phyloP scores from a whole-genome alignment of 768 basidiomycete genomes.

The Auricularia auricula-judae region DNA sequence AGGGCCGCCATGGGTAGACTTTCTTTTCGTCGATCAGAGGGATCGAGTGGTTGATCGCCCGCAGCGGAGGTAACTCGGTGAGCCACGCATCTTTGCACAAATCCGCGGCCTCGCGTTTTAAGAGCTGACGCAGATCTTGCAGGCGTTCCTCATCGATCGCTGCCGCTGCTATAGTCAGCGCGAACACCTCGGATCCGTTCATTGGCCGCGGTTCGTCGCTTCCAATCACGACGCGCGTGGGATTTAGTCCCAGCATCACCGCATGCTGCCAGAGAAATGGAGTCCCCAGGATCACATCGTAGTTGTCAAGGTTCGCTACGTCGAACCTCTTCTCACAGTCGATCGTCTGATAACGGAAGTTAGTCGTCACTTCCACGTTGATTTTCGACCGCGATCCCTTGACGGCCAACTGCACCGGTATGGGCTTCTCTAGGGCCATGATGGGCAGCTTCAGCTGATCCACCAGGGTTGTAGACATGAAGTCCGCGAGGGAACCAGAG shows the following conservation, averaged over 20 bases:
- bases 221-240: not conserved
- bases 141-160: not conserved
- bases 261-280: conserved; percentile 24
- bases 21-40: conserved; percentile 25
- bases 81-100: conserved; percentile 8
- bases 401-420: conserved; percentile 8
- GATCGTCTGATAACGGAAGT: conserved; percentile 5
- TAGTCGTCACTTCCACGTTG: not conserved
- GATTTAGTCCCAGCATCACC: conserved; percentile 17
- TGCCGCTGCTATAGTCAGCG: not conserved
- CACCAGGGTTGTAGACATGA: conserved; percentile 7
- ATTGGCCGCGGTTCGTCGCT: not conserved
- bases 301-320: conserved; percentile 25
- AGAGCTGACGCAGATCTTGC: not conserved
- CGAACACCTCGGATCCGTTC: not conserved
- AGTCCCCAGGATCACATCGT: conserved; percentile 26
- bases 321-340: conserved; percentile 12
- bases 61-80: conserved; percentile 22
- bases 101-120: not conserved
- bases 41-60: conserved; percentile 31
- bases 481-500: conserved; percentile 7
- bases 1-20: conserved; percentile 20
- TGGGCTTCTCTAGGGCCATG: not conserved
- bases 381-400: conserved; percentile 4
- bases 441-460: conserved; percentile 4